phyloP scores from a whole-genome alignment of 768 basidiomycete genomes.

The Mycena rebaudengoi region DNA sequence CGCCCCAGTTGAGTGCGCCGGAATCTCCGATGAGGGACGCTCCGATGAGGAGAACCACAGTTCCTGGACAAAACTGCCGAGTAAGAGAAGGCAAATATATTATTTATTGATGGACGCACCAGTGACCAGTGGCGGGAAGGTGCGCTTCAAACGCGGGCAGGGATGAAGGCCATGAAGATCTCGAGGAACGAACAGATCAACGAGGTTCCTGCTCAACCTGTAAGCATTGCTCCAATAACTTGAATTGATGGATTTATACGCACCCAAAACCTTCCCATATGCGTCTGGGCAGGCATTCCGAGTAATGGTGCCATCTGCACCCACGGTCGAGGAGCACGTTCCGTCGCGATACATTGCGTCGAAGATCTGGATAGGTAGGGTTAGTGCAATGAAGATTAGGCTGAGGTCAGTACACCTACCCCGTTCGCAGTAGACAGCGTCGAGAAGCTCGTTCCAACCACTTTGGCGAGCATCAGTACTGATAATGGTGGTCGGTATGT shows the following conservation, averaged over 20 bases:
- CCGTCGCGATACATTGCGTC: conserved; percentile 80
- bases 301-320: conserved; percentile 65
- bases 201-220: conserved; percentile 61
- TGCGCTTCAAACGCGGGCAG: conserved; percentile 65
- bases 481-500: too few relatives aligned
- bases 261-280: conserved; percentile 80
- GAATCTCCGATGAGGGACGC: conserved; percentile 77
- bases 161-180: conserved; percentile 77
- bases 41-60: conserved; percentile 84
- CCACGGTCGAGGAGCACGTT: conserved; percentile 70
- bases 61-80: conserved; percentile 33
- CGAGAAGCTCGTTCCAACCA: conserved; percentile 12
- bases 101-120: conserved; percentile 42
- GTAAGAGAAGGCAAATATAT: not conserved
- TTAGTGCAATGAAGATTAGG: not conserved
- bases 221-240: not conserved
- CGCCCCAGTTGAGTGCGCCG: conserved; percentile 85
- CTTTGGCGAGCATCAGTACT: too few relatives aligned
- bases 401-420: too few relatives aligned
- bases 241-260: conserved; percentile 13
- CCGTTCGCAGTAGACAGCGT: conserved; percentile 2
- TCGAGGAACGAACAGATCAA: conserved; percentile 82
- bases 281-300: conserved; percentile 78
- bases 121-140: conserved; percentile 86
- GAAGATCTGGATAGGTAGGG: conserved; percentile 56